A percentile compares a stretch with the other conserved stretches of the same genome.
Evolutionary conservation across 1,284 basidiomycete species (phyloP).

Genomic region (Rhodotorula sp.): DNA sequence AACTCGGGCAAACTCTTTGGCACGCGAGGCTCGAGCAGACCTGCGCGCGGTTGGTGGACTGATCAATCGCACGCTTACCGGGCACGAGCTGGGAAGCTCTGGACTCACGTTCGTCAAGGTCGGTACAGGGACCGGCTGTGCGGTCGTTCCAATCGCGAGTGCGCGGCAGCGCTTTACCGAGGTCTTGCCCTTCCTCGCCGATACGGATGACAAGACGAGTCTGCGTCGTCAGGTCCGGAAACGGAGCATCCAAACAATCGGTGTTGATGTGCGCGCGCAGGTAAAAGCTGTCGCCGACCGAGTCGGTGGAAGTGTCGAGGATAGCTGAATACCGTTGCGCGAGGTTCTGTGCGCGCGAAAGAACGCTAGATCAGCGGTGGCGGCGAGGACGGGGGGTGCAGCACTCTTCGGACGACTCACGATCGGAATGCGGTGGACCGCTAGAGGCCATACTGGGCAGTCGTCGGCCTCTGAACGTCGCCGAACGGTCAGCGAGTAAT

Average conservation of each 20-base stretch:
- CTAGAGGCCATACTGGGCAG: conserved; percentile 8
- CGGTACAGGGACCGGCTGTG: conserved; percentile 22
- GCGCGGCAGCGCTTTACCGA: conserved; percentile 27
- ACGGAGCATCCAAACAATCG: conserved; percentile 12
- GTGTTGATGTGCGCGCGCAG: conserved; percentile 45
- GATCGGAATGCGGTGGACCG: conserved; percentile 24
- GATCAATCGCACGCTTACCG: too few species aligned
- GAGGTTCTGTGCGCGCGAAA: conserved; percentile 30
- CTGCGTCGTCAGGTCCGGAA: conserved; percentile 26
- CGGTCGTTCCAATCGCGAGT: conserved; percentile 40
- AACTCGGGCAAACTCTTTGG: conserved; percentile 33
- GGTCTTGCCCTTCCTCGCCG: conserved; percentile 21
- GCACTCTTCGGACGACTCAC: background rate
- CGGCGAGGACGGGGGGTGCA: too few species aligned
- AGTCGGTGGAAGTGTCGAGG: conserved; percentile 45
- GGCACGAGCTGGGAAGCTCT: too few species aligned
- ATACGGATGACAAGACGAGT: conserved; percentile 40
- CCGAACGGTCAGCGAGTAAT: too few species aligned
- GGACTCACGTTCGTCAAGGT: conserved; percentile 40
- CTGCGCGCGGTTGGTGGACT: background rate
- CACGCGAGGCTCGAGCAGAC: conserved; percentile 42
- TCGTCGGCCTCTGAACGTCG: conserved; percentile 26
- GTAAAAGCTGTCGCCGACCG: conserved; percentile 44
- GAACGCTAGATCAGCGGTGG: background rate
- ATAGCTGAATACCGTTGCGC: conserved; percentile 49